A percentile compares a stretch with the other conserved stretches of the same genome.
Evolutionary conservation across 2,329 filamentous ascomycete genomes (phyloP).

Genomic region (Monilinia fructicola): DNA sequence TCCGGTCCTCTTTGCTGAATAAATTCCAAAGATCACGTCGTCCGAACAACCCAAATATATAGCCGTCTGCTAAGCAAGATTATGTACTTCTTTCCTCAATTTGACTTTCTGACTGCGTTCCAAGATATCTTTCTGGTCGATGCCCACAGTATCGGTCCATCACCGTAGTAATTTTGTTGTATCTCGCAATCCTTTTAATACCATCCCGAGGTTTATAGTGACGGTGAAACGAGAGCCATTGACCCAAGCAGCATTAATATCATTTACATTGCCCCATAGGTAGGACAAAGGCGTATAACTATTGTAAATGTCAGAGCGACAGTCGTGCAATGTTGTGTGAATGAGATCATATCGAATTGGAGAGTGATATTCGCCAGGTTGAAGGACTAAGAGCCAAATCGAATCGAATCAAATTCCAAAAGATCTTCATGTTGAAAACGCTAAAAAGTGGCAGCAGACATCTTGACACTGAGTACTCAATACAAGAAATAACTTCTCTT

Average conservation of each 20-base stretch:
- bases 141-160: conserved; percentile 9
- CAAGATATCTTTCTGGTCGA: not conserved
- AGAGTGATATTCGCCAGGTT: not conserved
- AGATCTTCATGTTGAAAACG: not conserved
- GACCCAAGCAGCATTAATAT: not conserved
- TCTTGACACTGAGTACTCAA: not conserved
- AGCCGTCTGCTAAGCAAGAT: not conserved
- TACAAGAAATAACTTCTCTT: not conserved
- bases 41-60: not conserved
- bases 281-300: not conserved
- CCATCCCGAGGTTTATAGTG: conserved; percentile 1
- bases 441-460: not conserved
- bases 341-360: too few species aligned
- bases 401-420: not conserved
- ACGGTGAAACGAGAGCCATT: not conserved
- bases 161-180: not conserved
- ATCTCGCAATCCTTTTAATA: not conserved
- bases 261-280: conserved; percentile 9
- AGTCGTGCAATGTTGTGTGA: not conserved
- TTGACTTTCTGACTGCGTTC: not conserved
- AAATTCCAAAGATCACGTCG: not conserved
- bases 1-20: not conserved
- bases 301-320: not conserved
- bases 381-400: not conserved
- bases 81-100: conserved; percentile 3